Evolutionary conservation across 139 green algal genomes (phyloP).

Genomic region (Chlamydomonas sphaeroides): DNA sequence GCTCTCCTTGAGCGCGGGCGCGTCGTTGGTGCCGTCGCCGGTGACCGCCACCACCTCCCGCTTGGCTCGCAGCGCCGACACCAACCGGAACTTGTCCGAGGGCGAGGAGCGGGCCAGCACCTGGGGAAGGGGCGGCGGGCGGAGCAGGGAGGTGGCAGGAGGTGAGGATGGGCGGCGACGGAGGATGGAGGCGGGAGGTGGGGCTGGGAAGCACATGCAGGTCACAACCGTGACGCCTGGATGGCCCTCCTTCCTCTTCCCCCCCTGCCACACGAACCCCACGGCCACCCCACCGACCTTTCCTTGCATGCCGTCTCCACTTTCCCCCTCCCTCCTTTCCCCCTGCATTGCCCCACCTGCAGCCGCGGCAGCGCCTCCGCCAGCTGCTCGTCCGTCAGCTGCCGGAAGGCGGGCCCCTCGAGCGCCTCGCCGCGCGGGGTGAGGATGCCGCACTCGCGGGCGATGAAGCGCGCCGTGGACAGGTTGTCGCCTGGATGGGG

Average conservation of each 20-base stretch:
- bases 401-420: conserved; percentile 87
- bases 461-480: conserved; percentile 95
- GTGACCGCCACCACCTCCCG: conserved; percentile 92
- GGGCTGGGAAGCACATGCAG: too few species aligned
- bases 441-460: conserved; percentile 95
- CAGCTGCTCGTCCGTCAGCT: conserved; percentile 73
- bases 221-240: too few species aligned
- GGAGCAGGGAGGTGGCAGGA: background rate
- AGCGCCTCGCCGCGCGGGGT: conserved; percentile 70
- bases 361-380: conserved; percentile 76
- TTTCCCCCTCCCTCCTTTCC: conserved; percentile 18
- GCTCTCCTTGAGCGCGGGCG: conserved; percentile 93
- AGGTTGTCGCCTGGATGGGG: conserved; percentile 92
- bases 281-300: too few species aligned
- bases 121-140: background rate
- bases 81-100: conserved; percentile 94
- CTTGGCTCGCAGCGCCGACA: conserved; percentile 81
- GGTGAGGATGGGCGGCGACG: too few species aligned
- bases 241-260: too few species aligned
- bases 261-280: too few species aligned
- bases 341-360: conserved; percentile 61
- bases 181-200: too few species aligned
- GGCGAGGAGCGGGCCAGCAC: conserved; percentile 95
- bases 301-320: too few species aligned
- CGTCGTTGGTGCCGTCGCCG: conserved; percentile 97